Base-by-base conservation (phyloP, 2,329 filamentous ascomycete species). In the Paraconiothyrium brasiliense region DNA sequence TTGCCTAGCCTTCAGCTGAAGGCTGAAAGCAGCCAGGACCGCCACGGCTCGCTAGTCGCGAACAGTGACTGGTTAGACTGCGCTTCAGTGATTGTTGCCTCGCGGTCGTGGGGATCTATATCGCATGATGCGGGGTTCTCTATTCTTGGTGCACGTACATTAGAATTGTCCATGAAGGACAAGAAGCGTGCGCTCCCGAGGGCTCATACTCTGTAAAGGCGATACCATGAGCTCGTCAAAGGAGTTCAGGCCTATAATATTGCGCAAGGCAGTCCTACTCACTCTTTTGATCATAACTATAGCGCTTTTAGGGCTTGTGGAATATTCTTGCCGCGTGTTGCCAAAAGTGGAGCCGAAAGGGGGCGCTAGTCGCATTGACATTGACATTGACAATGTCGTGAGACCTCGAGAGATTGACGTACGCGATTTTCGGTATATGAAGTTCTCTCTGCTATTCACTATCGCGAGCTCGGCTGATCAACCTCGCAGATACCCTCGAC, bases 241-340 rank as follows among this genome's bases (percentile, higher is more conserved):
- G n/a, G 30, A 48, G 16, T 59, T 59, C 39, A 47, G 27, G 16
- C 49, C 49, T 34, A n/a, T 43, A 4, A 50, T 49, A 6, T 22
- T 60, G 13, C 58, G 52, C 10, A 39, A n/a, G 7, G 58, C 43
- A 27, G 47, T 34, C 11, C 37, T 60, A 22, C n/a, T 51, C 22
- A 39, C 41, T 1, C 43, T 60, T 30, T 24, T 56, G 3, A 8
- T 37, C 8, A 16, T 60, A 24, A 55, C 50, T 14, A 30, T 49
- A 8, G 43, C n/a, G 6, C 43, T 56, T 5, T 20, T 60, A 24
- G 58, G 43, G 24, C 58, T 60, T 20, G 46, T 56, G 27, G 58
- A 60, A 37, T 56, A 56, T 22, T 30, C 51, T 13, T 56, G 58
- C 35, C 50, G 44, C 6, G 46, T 39, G 16, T 51, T 60, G 10